These are phyloP conservation scores for Phaseolus coccineus DNA, from an alignment of 331 rosid genomes.

Conservation along the genomic window DNA sequence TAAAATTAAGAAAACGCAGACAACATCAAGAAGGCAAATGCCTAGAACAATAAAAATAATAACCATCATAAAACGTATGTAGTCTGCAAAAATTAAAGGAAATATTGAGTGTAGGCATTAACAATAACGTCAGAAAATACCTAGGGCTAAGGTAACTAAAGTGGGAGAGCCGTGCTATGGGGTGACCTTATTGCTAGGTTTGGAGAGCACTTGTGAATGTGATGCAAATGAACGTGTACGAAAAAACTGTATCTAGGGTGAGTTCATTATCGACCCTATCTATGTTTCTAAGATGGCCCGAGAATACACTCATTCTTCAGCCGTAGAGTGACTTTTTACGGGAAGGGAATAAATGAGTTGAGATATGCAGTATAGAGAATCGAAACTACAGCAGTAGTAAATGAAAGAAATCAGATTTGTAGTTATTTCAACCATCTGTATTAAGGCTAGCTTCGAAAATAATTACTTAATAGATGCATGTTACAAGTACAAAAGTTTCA, in stretches of 20 bases:
- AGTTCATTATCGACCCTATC: too few relatives aligned
- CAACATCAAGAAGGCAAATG: neutral
- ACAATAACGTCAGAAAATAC: slow-evolving; percentile 9
- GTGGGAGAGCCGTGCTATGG: too few relatives aligned
- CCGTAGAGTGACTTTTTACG: neutral
- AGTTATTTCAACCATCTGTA: neutral
- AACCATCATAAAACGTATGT: slow-evolving; percentile 27
- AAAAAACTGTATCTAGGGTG: too few relatives aligned
- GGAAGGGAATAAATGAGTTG: slow-evolving; percentile 5
- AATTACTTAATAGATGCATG: slow-evolving; percentile 8
- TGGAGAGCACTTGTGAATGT: too few relatives aligned
- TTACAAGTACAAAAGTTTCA: neutral
- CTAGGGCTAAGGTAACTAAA: too few relatives aligned
- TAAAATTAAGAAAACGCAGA: neutral
- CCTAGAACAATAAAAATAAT: neutral
- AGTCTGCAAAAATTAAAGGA: slow-evolving; percentile 25
- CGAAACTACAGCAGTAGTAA: neutral
- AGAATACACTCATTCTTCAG: too few relatives aligned
- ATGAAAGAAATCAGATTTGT: neutral
- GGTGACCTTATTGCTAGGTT: too few relatives aligned
- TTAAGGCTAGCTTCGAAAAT: slow-evolving; percentile 4
- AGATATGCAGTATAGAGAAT: slow-evolving; percentile 7
- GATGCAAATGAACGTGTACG: too few relatives aligned
- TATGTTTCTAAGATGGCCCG: too few relatives aligned
- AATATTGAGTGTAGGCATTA: slow-evolving; percentile 13